These are phyloP conservation scores for Limonium bicolor DNA, from an alignment of 148 eudicot species.

Conservation along the genomic window DNA sequence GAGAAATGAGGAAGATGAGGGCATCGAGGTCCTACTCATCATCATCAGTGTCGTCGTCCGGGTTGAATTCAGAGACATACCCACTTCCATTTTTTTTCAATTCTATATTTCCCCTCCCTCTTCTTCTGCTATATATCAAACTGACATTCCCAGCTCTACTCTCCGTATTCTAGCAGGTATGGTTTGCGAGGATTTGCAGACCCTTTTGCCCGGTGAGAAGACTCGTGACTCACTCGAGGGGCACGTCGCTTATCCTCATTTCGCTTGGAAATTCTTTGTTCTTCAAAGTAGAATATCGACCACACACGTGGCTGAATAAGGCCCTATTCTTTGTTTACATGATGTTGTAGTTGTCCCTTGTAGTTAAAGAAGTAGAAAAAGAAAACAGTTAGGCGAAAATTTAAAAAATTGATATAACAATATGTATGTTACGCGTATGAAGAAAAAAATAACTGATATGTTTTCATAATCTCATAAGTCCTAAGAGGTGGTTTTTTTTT, in stretches of 20 bases:
- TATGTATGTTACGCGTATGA: no score
- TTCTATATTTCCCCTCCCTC: neutral
- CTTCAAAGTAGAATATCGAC: neutral
- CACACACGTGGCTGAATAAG: constrained; percentile 26
- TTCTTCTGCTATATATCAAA: neutral
- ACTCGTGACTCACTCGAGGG: constrained; percentile 14
- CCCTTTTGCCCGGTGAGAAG: constrained; percentile 8
- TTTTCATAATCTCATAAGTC: no score
- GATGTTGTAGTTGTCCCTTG: no score
- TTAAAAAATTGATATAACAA: no score
- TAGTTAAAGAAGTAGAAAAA: no score
- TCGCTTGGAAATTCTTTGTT: no score
- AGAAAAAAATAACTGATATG: no score
- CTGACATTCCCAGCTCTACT: no score
- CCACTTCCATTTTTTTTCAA: constrained; percentile 39
- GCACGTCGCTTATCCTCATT: constrained; percentile 21
- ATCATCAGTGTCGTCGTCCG: constrained; percentile 25
- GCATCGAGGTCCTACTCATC: constrained; percentile 16
- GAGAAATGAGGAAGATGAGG: constrained; percentile 34
- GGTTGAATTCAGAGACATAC: constrained; percentile 51
- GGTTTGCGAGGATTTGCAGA: neutral
- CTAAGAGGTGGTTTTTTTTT: no score
- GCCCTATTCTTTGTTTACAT: no score
- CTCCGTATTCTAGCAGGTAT: no score
- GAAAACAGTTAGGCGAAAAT: no score